Evolutionary conservation across 2,329 filamentous ascomycete species (phyloP), one percentile per base, ranked within the genome.

Genomic region (Gnomoniopsis smithogilvyi): DNA sequence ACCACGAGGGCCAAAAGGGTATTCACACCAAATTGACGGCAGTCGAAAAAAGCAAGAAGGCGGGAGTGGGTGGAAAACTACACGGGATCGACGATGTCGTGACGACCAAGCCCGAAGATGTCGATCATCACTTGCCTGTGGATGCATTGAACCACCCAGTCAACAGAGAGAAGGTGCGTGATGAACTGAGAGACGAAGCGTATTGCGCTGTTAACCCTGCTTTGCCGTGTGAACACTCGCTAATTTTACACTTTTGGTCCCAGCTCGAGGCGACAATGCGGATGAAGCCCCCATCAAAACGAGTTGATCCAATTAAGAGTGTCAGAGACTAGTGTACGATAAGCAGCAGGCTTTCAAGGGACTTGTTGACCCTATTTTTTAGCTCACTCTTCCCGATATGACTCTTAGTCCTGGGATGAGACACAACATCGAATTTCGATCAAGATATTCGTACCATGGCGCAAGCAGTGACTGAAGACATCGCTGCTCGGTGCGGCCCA

Each of bases 1-100:
- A 61, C 46, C 59, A 58, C 55, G 54, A 26, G n/a, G 54, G 46
- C n/a, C 59, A 58, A 41, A 50, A 53, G 21, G 22, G 46, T 17
- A 21, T 56, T 3, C 54, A 46, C 11, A 33, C 45, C 30, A 41
- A 24, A 12, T 22, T 45, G 45, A 30, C 34, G 8, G 11, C n/a
- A 1, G 45, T 56, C 8, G 46, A 56, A 22, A 47, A 56, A 19
- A 49, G 36, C 15, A 49, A 49, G 12, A 36, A 47, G 22, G 38
- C 51, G 14, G 51, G 45, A 2, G 7, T 36, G 19, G 54, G 54
- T 21, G 34, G 54, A 10, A 41, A 41, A 36, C 17, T 56, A 21
- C 46, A 41, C 8, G 54, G 54, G 10, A 49, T 49, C 6, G 54
- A 56, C 34, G 15, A 49, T 11, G 26, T 49, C 14, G 45, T 56